phyloP scores from a whole-genome alignment of 164 flowering plant species.

The Vitis riparia region DNA sequence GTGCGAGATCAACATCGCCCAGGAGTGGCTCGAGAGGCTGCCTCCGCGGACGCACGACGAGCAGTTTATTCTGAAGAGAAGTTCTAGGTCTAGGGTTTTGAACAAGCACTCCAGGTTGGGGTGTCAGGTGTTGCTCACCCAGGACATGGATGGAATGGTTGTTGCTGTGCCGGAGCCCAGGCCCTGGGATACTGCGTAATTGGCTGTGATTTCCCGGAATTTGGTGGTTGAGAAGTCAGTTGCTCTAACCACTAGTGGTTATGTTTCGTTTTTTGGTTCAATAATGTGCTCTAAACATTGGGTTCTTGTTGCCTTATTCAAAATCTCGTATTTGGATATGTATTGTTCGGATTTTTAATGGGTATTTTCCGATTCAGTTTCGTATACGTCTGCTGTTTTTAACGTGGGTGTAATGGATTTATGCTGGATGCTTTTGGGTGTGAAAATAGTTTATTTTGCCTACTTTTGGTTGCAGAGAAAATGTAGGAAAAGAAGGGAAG shows the following conservation, averaged over 20 bases:
- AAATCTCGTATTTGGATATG: too few relatives aligned
- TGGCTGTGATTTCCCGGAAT: not conserved
- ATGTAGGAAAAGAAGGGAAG: too few relatives aligned
- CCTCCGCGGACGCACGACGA: constrained; percentile 83
- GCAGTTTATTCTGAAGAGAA: constrained; percentile 65
- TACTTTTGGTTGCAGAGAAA: too few relatives aligned
- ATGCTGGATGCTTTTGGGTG: too few relatives aligned
- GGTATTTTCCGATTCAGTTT: too few relatives aligned
- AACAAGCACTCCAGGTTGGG: constrained; percentile 90
- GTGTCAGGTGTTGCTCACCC: constrained; percentile 80
- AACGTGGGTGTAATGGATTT: too few relatives aligned
- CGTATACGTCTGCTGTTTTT: too few relatives aligned
- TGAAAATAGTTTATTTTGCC: too few relatives aligned
- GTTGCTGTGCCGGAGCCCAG: constrained; percentile 95
- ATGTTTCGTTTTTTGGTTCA: not conserved
- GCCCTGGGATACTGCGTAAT: constrained; percentile 88
- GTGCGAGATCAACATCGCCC: constrained; percentile 92
- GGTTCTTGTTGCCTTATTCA: too few relatives aligned
- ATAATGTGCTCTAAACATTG: too few relatives aligned
- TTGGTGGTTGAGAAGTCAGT: not conserved
- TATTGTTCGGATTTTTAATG: too few relatives aligned
- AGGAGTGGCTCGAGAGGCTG: constrained; percentile 89
- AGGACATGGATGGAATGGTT: constrained; percentile 91
- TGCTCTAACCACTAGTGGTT: too few relatives aligned
- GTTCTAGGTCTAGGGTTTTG: constrained; percentile 57